phyloP scores from a whole-genome alignment of 2,329 filamentous ascomycete species.

The Polytolypa hystricis region DNA sequence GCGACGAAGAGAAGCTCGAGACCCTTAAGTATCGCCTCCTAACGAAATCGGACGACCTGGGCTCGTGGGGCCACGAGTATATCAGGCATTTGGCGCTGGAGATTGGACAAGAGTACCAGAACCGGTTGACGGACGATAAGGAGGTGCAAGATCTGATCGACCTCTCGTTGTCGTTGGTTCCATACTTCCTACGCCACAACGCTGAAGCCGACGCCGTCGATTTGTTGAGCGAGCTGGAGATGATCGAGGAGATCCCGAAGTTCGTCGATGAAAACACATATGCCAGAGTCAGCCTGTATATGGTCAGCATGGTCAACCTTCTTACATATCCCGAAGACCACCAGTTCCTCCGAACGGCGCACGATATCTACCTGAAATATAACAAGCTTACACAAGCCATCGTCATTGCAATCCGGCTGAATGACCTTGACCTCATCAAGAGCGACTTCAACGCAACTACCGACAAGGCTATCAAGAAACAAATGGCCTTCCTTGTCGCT shows the following conservation, averaged over 20 bases:
- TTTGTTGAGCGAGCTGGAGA: slow-evolving; percentile 91
- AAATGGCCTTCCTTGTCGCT: slow-evolving; percentile 85
- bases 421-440: slow-evolving; percentile 73
- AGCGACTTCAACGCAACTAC: slow-evolving; percentile 68
- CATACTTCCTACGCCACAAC: slow-evolving; percentile 93
- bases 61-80: slow-evolving; percentile 97
- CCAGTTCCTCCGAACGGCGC: slow-evolving; percentile 82
- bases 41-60: slow-evolving; percentile 81
- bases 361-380: slow-evolving; percentile 87
- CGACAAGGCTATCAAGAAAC: slow-evolving; percentile 76
- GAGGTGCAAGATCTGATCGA: slow-evolving; percentile 73
- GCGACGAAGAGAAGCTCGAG: slow-evolving; percentile 89
- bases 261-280: slow-evolving; percentile 94
- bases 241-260: slow-evolving; percentile 81
- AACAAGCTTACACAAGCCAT: slow-evolving; percentile 90
- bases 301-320: slow-evolving; percentile 97
- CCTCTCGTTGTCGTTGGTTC: slow-evolving; percentile 72
- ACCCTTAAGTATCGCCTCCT: slow-evolving; percentile 92
- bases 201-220: slow-evolving; percentile 97
- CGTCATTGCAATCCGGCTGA: slow-evolving; percentile 83
- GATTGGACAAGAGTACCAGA: slow-evolving; percentile 88
- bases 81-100: slow-evolving; percentile 90
- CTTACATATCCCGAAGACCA: slow-evolving; percentile 97
- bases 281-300: slow-evolving; percentile 85
- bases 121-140: slow-evolving; percentile 75